These are phyloP conservation scores for Solanum virginianum DNA, from an alignment of 257 asterid species.

Conservation along the genomic window DNA sequence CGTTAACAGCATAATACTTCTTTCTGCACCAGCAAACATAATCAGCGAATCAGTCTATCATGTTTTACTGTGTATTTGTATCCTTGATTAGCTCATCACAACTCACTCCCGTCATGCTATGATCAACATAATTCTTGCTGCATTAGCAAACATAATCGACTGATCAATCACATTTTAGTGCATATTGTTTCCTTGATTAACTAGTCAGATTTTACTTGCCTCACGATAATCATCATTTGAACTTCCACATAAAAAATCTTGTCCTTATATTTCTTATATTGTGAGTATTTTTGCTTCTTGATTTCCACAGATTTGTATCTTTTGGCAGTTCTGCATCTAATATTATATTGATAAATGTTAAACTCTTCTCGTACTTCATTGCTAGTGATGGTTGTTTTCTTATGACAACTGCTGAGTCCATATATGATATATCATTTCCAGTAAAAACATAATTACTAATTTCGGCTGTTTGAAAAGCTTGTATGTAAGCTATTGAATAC, in stretches of 20 bases:
- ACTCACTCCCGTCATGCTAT: not conserved
- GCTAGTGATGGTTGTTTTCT: not conserved
- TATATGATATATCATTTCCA: not conserved
- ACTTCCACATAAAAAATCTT: not conserved
- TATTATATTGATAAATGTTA: not conserved
- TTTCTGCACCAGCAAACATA: not conserved
- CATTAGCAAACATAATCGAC: not conserved
- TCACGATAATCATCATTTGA: not conserved
- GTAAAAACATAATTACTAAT: not conserved
- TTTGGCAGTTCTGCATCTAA: not conserved
- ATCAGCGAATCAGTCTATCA: not conserved
- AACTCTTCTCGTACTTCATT: not conserved
- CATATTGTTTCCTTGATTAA: not conserved
- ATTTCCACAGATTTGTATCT: not conserved
- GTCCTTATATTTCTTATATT: not conserved
- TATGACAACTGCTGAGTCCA: not conserved
- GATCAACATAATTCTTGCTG: not conserved
- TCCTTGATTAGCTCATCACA: not conserved
- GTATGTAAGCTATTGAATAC: not conserved
- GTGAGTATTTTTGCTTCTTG: not conserved
- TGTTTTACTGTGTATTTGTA: not conserved
- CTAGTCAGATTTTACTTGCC: not conserved
- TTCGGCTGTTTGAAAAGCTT: not conserved
- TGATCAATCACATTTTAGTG: not conserved
- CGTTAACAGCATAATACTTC: not conserved